Base-by-base conservation (phyloP, 768 basidiomycete genomes). In the Rubroboletus satanas region DNA sequence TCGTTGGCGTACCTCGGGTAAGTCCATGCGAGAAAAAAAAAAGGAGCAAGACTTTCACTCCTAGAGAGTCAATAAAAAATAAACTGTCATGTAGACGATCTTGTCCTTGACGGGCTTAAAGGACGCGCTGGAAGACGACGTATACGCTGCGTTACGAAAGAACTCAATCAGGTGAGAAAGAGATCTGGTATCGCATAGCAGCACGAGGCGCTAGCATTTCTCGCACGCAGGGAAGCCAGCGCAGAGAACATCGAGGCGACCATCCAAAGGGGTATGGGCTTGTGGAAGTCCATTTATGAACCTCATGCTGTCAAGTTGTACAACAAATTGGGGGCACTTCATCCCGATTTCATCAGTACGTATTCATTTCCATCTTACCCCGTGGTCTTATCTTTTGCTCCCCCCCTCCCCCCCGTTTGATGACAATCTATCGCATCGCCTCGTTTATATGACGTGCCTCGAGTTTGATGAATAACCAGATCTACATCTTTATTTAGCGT, bases 301-400 rank as follows among this genome's bases (percentile, higher is more conserved):
- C 93, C 93, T 69, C 89, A 93, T 76, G 87, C 85, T 67, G 84
- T 83, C 76, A 96, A 95, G 75, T 83, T 96, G 67, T 82, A 91
- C 73, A 76, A 84, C 75, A 96, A 93, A 76, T 79, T 96, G 59
- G 85, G 80, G 68, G 80, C 82, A 52, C 90, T 92, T 76, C 93
- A 96, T 73, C 93, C 93, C 57, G 93, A 96, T 78, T 90, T 96
- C 76, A 92, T 93, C 71, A 78, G 90, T 93, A 73, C 76, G 90
- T 83, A 65, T 56, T 62, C 61, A 61, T 62, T 66, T 56, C 57
- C 53, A 53, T 55, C 64, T 44, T 63, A 63, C 70, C 69, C 68
- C 69, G 65, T 72, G 67, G 66, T 49, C 66, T 71, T 71, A 71
- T 73, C 68, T 67, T 41, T 48, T 31, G 52, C 26, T 26, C 26